Evolutionary conservation across 2,329 filamentous ascomycete genomes (phyloP), one percentile per base, ranked within the genome.

Genomic region (Monosporascus sp.): DNA sequence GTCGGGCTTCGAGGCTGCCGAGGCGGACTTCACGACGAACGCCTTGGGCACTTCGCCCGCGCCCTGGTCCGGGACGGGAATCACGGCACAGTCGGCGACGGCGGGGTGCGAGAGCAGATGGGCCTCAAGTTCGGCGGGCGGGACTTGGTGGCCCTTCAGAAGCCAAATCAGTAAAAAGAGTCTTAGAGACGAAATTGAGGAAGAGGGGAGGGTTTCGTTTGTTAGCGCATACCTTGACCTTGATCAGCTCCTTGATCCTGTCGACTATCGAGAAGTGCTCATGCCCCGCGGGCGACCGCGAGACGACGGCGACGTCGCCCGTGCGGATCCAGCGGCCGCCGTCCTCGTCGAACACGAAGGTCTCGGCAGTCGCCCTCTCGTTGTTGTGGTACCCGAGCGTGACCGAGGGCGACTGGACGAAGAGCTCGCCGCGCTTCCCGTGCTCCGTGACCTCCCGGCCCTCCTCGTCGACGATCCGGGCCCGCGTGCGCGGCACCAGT

Each of bases 241-340:
- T 78, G 64, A 78, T 78, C 52, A 78, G 60, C 62, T 78, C 76
- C 62, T 76, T 80, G 57, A 78, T 71, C 15, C 92, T 83, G 67
- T 96, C 92, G 1, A 91, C 87, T 54, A 97, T 87, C 66, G 90
- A 87, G 48, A 96, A 68, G 64, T 97, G 92, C 69, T 96, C 90
- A 58, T 86, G 74, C 3, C 89, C 90, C 2, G 77, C 74, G 0
- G 82, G 78, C 7, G 82, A 76, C 62, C 81, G 79, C 2, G 80
- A 78, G 11, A 95, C 74, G 3, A 93, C 75, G 0, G 87, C 90
- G 67, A 95, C 89, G 62, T 97, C 92, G 6, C 92, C 92, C 0
- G 92, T 96, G 41, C 81, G 82, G 78, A 96, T 83, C 83, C 90
- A 94, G 57, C 84, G 72, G 9, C 85, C 84, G 9, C 85, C 84